Percentiles rank a stretch among this genome's conserved stretches.
Conservation (phyloP, 2,329 filamentous ascomycete species). For the Tolypocladium ophioglossoides region DNA sequence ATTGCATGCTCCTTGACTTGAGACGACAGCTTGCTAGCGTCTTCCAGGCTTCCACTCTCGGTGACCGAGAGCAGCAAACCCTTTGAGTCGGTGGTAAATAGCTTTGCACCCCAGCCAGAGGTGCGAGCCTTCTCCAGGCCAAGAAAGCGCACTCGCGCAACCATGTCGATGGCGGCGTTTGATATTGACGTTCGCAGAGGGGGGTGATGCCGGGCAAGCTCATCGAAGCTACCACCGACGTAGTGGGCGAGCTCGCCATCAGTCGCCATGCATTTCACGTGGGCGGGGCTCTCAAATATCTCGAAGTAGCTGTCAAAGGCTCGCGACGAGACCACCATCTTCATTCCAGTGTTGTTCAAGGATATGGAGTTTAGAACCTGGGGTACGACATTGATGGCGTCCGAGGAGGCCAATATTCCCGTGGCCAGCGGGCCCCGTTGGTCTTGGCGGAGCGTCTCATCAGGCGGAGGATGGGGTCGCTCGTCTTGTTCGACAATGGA, state of each 20-base stretch:
- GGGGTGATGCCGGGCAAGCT: conserved; percentile 89
- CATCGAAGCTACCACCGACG: conserved; percentile 81
- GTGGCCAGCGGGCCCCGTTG: conserved; percentile 40
- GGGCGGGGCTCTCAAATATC: conserved; percentile 88
- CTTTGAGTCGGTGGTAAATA: conserved; percentile 52
- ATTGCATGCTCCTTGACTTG: conserved; percentile 29
- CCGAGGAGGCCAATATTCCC: conserved; percentile 76
- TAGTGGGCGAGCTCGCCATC: conserved; percentile 60
- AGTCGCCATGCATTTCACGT: conserved; percentile 72
- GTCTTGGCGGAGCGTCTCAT: conserved; percentile 35
- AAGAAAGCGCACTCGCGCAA: conserved; percentile 67
- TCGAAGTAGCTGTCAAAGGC: conserved; percentile 84
- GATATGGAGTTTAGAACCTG: conserved; percentile 89
- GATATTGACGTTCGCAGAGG: conserved; percentile 69
- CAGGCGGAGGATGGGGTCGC: conserved; percentile 42
- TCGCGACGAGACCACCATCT: conserved; percentile 72
- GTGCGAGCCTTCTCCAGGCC: conserved; percentile 59
- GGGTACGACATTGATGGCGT: conserved; percentile 80
- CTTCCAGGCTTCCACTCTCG: conserved; percentile 33
- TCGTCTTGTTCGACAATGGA: conserved; percentile 24
- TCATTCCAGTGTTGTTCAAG: conserved; percentile 77
- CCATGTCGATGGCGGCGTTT: conserved; percentile 80
- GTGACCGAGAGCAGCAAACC: conserved; percentile 43
- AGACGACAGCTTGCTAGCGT: conserved; percentile 13
- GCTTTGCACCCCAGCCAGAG: conserved; percentile 66